Base-by-base conservation (phyloP, 331 rosid genomes). In the Pyracantha coccinea region DNA sequence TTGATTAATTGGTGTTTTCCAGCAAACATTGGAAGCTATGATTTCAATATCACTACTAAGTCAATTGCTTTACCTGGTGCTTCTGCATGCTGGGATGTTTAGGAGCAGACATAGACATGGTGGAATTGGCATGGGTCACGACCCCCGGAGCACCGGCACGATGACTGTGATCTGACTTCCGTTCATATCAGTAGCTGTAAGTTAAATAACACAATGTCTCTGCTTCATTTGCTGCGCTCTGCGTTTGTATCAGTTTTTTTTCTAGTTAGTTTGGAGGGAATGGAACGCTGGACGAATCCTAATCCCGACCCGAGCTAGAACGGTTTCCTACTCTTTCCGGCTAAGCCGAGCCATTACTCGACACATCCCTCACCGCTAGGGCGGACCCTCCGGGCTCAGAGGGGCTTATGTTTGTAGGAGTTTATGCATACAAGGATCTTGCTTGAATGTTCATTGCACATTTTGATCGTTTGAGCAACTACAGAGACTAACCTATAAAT, bases 11-110 rank as follows among this genome's bases (percentile, higher is more conserved):
- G 23, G 20, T 24, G 29, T 17, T 9, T 76, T 28, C 35, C 80
- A 81, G 84, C 70, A 66, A 71, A 81, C 78, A 2, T 44, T 81
- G 81, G 99, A 94, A 41, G 90, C 91, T 0, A 82, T 93, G 63
- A 79, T 91, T 71, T 90, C 91, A 15, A 86, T 92, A 53, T 80
- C 89, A 1, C 68, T 92, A 8, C 78, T 85, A 78, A 87, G 97
- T 66, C 95, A 91, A 33, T 80, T 92, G 28, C 38, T 90, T 25
- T 90, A 86, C 65, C 9, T 85, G 21, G 24, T 88, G 71, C 71
- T 94, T 52, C 90, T 92, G 61, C 96, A 88, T 54, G 93, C 92
- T 2, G 97, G 96, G 9, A 6, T 89, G 57, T 89, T 75, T 66
- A 87, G 88, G 58, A 81, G 86, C 79, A 78, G 85, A 52, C 84